Evolutionary conservation across 129 eudicot genomes (phyloP).

Genomic region (Gnaphalium uliginosum): DNA sequence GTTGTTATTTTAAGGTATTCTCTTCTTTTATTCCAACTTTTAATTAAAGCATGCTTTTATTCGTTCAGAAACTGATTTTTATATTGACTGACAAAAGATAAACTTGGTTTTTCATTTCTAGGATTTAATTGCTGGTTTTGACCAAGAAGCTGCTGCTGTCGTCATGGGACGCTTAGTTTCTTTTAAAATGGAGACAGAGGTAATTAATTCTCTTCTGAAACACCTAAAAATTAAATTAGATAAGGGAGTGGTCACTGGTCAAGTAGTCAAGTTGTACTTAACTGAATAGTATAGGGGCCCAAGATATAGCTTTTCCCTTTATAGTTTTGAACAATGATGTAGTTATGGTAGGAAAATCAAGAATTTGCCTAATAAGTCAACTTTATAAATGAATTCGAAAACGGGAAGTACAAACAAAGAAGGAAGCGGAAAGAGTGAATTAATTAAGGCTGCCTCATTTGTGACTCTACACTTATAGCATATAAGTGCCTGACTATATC

Average conservation of each 20-base stretch:
- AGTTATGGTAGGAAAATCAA: neutral
- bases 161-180: slow-evolving; percentile 96
- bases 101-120: slow-evolving; percentile 36
- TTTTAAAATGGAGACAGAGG: slow-evolving; percentile 98
- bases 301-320: slow-evolving; percentile 1
- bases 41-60: neutral
- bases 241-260: neutral
- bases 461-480: neutral
- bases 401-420: neutral
- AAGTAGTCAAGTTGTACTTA: neutral
- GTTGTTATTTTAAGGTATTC: slow-evolving; percentile 9
- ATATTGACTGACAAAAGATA: slow-evolving; percentile 8
- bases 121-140: slow-evolving; percentile 96
- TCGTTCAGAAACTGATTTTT: neutral
- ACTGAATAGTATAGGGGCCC: neutral
- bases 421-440: neutral
- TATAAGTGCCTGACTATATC: neutral
- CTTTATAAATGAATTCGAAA: neutral
- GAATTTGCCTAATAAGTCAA: neutral
- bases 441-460: neutral
- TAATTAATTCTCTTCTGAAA: slow-evolving; percentile 19
- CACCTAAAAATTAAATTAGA: neutral
- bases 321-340: neutral
- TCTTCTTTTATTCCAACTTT: neutral
- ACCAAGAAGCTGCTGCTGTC: slow-evolving; percentile 99